Evolutionary conservation across 2,329 filamentous ascomycete genomes (phyloP).

Genomic region (Cyphellophora attinorum): DNA sequence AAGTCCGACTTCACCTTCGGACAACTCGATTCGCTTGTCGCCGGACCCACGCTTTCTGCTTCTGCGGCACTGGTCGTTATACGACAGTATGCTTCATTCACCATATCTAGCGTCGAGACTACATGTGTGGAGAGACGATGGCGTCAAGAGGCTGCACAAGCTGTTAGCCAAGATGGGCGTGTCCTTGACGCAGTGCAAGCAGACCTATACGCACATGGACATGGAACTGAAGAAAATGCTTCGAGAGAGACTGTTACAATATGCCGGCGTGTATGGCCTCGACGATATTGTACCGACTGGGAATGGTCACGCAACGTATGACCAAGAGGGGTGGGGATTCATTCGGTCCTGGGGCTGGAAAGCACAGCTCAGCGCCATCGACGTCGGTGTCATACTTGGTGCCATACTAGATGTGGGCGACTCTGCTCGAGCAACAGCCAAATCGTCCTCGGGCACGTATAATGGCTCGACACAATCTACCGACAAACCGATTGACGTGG

Average conservation of each 20-base stretch:
- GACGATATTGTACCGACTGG: slow-evolving; percentile 84
- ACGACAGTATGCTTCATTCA: slow-evolving; percentile 97
- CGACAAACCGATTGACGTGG: slow-evolving; percentile 8
- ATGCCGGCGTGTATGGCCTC: slow-evolving; percentile 84
- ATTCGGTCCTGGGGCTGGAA: slow-evolving; percentile 97
- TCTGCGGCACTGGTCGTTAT: slow-evolving; percentile 91
- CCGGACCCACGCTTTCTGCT: slow-evolving; percentile 90
- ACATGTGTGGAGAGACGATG: slow-evolving; percentile 88
- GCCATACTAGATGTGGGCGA: slow-evolving; percentile 83
- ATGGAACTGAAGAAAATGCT: slow-evolving; percentile 88
- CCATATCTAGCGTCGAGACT: slow-evolving; percentile 86
- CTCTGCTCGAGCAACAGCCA: slow-evolving; percentile 19
- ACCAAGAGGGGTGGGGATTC: slow-evolving; percentile 92
- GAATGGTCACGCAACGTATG: slow-evolving; percentile 57
- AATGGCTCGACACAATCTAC: slow-evolving; percentile 11
- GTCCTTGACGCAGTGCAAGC: slow-evolving; percentile 83
- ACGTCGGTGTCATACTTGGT: slow-evolving; percentile 86
- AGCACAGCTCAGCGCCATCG: slow-evolving; percentile 82
- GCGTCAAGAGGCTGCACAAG: slow-evolving; percentile 82
- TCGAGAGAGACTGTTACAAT: slow-evolving; percentile 76
- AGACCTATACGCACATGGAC: slow-evolving; percentile 97
- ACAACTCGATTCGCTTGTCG: slow-evolving; percentile 83
- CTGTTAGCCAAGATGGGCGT: slow-evolving; percentile 97
- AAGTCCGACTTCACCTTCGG: slow-evolving; percentile 68
- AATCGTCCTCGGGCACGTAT: not conserved